Percentiles rank a stretch among this genome's conserved stretches.
Conservation (phyloP, 2,329 filamentous ascomycete genomes). For the Aspergillus versicolor region DNA sequence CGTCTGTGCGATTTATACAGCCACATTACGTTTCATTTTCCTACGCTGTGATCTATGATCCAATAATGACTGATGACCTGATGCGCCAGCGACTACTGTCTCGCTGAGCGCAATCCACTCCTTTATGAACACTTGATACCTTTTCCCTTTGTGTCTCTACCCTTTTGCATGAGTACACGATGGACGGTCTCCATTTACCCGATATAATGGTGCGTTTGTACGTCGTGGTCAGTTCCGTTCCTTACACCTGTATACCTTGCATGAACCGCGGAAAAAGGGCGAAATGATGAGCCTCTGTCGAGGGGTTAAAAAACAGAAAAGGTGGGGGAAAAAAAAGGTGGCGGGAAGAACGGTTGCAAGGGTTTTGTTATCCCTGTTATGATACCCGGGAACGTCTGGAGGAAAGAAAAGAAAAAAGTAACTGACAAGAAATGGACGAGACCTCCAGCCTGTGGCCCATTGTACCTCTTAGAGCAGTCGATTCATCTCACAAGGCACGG, state of each 20-base stretch:
- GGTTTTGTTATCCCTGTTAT: slow-evolving; percentile 1
- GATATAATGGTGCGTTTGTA: slow-evolving; percentile 16
- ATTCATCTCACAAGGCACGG: slow-evolving; percentile 13
- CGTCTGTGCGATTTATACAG: slow-evolving; percentile 5
- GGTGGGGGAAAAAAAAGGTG: neutral
- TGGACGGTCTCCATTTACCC: slow-evolving; percentile 7
- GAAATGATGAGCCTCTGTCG: neutral
- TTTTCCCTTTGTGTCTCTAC: slow-evolving; percentile 16
- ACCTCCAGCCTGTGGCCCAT: neutral
- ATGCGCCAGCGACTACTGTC: slow-evolving; percentile 34
- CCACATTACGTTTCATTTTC: slow-evolving; percentile 6
- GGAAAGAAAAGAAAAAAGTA: slow-evolving; percentile 1
- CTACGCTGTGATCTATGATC: slow-evolving; percentile 16
- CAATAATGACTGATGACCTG: slow-evolving; percentile 29
- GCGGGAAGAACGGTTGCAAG: slow-evolving; percentile 1
- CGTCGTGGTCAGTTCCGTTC: slow-evolving; percentile 11
- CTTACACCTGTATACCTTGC: slow-evolving; percentile 16
- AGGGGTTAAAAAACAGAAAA: neutral
- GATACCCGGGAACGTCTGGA: neutral
- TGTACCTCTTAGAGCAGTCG: slow-evolving; percentile 18
- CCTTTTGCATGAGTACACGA: slow-evolving; percentile 5
- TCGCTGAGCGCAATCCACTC: slow-evolving; percentile 31
- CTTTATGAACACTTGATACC: slow-evolving; percentile 24
- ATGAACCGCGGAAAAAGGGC: slow-evolving; percentile 1
- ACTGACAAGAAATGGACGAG: slow-evolving; percentile 2